Evolutionary conservation across 352 stramenopile genomes (phyloP).

Genomic region (Thraustotheca clavata): DNA sequence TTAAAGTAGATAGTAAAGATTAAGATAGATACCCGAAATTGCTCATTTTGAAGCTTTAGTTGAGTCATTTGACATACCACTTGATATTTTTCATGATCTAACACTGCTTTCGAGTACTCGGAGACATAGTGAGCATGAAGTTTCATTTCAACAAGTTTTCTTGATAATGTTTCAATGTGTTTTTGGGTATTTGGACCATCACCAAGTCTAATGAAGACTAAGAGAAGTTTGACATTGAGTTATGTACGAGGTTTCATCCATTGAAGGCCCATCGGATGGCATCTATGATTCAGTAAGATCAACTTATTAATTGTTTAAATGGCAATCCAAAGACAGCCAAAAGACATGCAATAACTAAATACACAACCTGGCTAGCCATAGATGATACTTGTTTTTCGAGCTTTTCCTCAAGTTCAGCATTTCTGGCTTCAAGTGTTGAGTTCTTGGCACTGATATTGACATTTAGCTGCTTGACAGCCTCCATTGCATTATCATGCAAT

Average conservation of each 20-base stretch:
- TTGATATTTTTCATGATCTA: constrained; percentile 49
- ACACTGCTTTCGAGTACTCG: constrained; percentile 47
- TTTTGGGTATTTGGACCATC: neutral
- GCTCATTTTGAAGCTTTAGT: constrained; percentile 60
- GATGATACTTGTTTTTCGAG: neutral
- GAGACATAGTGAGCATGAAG: constrained; percentile 61
- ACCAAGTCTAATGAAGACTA: neutral
- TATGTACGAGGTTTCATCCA: neutral
- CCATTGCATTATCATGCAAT: neutral
- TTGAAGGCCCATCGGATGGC: neutral
- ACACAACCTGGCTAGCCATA: neutral
- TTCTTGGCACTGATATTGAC: constrained; percentile 8
- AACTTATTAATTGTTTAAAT: neutral
- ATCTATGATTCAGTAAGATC: neutral
- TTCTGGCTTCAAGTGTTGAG: neutral
- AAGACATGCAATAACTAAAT: neutral
- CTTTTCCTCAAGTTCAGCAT: constrained; percentile 1
- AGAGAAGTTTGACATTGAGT: neutral
- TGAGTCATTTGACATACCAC: constrained; percentile 59
- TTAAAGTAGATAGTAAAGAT: neutral
- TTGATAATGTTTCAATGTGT: constrained; percentile 45
- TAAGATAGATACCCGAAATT: constrained; percentile 32
- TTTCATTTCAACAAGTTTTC: constrained; percentile 70
- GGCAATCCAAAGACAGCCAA: neutral
- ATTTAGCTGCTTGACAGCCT: constrained; percentile 20